Conservation (phyloP, 176 grass and related monocot species). For the Cenchrus purpureus region DNA sequence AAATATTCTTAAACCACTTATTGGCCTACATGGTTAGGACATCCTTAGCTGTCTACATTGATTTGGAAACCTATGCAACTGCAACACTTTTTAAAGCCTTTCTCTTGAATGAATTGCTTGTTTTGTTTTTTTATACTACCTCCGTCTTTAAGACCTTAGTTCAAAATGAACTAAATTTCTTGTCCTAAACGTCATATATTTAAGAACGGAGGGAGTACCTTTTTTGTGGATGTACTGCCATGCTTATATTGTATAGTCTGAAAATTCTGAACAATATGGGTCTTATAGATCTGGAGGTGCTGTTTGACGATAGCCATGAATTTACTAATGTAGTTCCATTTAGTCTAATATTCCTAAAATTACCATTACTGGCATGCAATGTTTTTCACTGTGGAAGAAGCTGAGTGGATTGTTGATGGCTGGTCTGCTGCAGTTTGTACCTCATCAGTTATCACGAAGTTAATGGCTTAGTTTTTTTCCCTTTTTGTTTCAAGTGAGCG, state of each 20-base stretch:
- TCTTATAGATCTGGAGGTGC: not conserved
- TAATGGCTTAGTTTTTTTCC: not conserved
- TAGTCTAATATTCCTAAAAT: not conserved
- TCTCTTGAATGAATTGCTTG: not conserved
- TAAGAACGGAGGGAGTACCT: too few species aligned
- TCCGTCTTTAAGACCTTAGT: too few species aligned
- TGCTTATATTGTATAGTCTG: not conserved
- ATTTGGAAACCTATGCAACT: constrained; percentile 25
- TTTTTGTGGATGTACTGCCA: constrained; percentile 14
- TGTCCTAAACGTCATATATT: too few species aligned
- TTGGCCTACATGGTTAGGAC: not conserved
- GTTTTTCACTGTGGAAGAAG: constrained; percentile 13
- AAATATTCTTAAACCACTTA: constrained; percentile 25
- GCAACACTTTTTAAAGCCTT: not conserved
- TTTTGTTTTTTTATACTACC: not conserved
- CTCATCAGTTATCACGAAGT: not conserved
- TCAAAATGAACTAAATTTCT: too few species aligned
- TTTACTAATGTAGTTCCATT: not conserved
- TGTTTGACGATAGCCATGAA: not conserved
- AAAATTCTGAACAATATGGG: not conserved
- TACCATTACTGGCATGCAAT: not conserved
- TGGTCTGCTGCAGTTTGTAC: not conserved
- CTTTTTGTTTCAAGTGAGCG: not conserved
- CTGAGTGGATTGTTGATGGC: constrained; percentile 10
- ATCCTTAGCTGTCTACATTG: not conserved